Conservation (phyloP, 2,329 filamentous ascomycete genomes). For the Aspergillus felis region DNA sequence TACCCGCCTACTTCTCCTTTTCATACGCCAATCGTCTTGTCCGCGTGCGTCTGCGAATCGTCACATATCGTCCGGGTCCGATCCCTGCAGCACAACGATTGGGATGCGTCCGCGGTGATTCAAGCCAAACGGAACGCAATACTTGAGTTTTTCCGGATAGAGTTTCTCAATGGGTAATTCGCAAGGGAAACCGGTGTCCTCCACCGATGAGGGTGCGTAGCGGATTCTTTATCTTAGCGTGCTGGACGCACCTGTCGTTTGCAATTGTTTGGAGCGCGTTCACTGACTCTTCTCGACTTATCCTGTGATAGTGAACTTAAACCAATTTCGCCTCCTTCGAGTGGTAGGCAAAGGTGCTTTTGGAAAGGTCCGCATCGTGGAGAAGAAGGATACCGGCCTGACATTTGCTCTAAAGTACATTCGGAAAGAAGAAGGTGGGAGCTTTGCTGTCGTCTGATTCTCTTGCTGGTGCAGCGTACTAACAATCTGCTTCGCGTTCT, state of each 20-base stretch:
- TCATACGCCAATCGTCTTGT: neutral
- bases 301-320: conserved; percentile 71
- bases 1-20: neutral
- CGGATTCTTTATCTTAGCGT: neutral
- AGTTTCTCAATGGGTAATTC: conserved; percentile 75
- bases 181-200: conserved; percentile 87
- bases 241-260: conserved; percentile 8
- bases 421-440: conserved; percentile 83
- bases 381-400: conserved; percentile 89
- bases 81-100: conserved; percentile 2
- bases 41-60: neutral
- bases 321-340: conserved; percentile 90
- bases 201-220: conserved; percentile 82
- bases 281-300: neutral
- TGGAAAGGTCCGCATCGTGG: conserved; percentile 97
- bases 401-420: conserved; percentile 98
- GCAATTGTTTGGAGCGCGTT: neutral
- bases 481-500: conserved; percentile 25
- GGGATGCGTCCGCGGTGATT: conserved; percentile 13
- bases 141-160: neutral
- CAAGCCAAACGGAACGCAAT: neutral
- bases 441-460: conserved; percentile 1
- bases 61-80: neutral
- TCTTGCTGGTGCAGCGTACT: conserved; percentile 7
- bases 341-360: conserved; percentile 98